phyloP scores from a whole-genome alignment of 75 land plant genomes.

The Adiantum capillusveneris region DNA sequence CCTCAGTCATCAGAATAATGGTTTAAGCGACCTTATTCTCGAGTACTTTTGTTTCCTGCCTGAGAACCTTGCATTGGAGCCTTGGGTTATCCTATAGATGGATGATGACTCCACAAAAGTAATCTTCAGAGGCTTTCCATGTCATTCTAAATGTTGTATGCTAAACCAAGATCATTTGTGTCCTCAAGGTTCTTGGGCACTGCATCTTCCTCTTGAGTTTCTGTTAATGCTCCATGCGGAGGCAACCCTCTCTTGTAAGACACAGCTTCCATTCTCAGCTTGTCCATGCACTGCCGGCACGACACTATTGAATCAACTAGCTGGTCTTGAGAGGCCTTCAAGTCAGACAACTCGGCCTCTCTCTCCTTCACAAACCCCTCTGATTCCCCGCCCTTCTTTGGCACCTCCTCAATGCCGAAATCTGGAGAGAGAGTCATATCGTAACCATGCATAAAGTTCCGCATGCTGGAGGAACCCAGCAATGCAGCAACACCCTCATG shows the following conservation, averaged over 20 bases:
- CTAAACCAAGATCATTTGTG: neutral
- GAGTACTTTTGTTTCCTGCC: neutral
- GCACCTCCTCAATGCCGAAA: too few relatives aligned
- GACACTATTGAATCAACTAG: neutral
- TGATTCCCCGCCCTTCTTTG: too few relatives aligned
- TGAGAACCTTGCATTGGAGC: too few relatives aligned
- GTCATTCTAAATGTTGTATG: neutral
- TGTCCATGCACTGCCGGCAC: neutral
- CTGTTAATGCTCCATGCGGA: neutral
- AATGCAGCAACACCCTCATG: too few relatives aligned
- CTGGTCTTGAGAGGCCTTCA: neutral
- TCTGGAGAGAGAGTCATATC: too few relatives aligned
- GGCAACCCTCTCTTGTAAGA: neutral
- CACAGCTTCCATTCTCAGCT: neutral
- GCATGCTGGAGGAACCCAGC: too few relatives aligned
- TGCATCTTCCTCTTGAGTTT: neutral
- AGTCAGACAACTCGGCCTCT: neutral
- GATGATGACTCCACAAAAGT: conserved; percentile 1
- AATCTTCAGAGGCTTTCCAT: neutral
- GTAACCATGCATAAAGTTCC: too few relatives aligned
- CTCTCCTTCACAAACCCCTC: conserved; percentile 3
- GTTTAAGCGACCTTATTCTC: neutral
- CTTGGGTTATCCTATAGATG: neutral
- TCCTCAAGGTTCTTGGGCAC: neutral
- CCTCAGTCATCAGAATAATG: neutral